Evolutionary conservation across 2,329 filamentous ascomycete species (phyloP), one percentile per base, ranked within the genome.

Genomic region (Aureobasidium sp.): DNA sequence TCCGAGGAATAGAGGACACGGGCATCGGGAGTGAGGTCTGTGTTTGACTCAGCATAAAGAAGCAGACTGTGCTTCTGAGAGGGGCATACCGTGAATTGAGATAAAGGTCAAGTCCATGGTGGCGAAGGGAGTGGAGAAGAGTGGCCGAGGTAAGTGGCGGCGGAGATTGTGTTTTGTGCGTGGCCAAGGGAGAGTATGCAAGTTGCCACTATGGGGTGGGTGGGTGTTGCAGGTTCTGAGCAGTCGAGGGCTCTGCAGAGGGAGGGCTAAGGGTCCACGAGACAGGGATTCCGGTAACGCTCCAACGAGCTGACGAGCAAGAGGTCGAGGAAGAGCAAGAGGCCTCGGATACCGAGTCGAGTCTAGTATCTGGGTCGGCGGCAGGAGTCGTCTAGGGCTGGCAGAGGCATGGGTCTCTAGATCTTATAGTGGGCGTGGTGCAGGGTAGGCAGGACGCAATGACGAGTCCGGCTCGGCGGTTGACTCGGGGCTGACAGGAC

Each of bases 1-100:
- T 91, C 89, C 56, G 91, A 95, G 22, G 86, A 88, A 74, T 91
- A 95, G 64, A 92, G 81, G 65, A 95, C 88, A 65, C 85, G 88
- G 68, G 89, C 90, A 71, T 93, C 87, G 62, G 82, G 79, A 47
- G 85, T 83, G 64, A 93, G 81, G 74, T 92, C 90, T 92, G 62
- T 5, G 1, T 31, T 19, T 35, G 19, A 31, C 15, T 50, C 37
- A 31, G 52, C 54, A 60, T 27, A 52, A 42, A 50, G 31, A 52
- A 29, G 40, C 6, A n/a, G 45, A 47, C 24, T 42, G 37, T 31
- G n/a, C 2, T 39, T 12, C 17, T 42, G 47, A 2, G 22, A 11
- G n/a, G 39, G 42, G 35, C 35, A 40, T 77, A 89, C 90, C 90
- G 72, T 94, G 90, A 71, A 95, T 94, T 67, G 90, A 91, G 77